Percentiles rank a stretch among this genome's conserved stretches.
These are phyloP conservation scores for Boletellus ananas DNA, from an alignment of 768 basidiomycete species.

Conservation along the genomic window DNA sequence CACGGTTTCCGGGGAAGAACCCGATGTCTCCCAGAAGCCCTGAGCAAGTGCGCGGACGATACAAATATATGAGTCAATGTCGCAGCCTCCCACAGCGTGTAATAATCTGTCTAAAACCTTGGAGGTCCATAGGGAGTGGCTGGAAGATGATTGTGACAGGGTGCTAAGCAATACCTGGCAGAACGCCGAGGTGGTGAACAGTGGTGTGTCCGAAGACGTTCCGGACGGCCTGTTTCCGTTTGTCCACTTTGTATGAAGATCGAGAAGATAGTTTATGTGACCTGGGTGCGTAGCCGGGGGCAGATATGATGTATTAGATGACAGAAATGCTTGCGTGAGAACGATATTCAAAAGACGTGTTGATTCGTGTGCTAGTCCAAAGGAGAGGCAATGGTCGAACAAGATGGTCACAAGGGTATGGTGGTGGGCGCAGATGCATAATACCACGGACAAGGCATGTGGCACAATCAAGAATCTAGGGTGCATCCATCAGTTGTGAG, in stretches of 20 bases:
- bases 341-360: slow-evolving; percentile 39
- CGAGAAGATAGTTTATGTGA: slow-evolving; percentile 45
- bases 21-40: slow-evolving; percentile 9
- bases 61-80: slow-evolving; percentile 33
- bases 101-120: slow-evolving; percentile 39
- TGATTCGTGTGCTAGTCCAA: slow-evolving; percentile 42
- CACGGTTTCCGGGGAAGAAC: background rate
- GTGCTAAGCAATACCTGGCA: slow-evolving; percentile 18
- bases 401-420: slow-evolving; percentile 47
- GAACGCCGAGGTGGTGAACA: slow-evolving; percentile 29
- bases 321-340: slow-evolving; percentile 37
- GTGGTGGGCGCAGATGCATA: slow-evolving; percentile 43
- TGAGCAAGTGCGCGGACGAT: slow-evolving; percentile 30
- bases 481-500: slow-evolving; percentile 2
- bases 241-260: slow-evolving; percentile 42
- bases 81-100: slow-evolving; percentile 26
- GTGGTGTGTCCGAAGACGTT: background rate
- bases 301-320: slow-evolving; percentile 19
- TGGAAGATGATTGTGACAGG: slow-evolving; percentile 21
- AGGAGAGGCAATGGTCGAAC: slow-evolving; percentile 48
- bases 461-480: slow-evolving; percentile 47
- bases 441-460: slow-evolving; percentile 48
- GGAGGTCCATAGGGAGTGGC: slow-evolving; percentile 43
- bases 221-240: slow-evolving; percentile 5
- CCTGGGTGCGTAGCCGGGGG: slow-evolving; percentile 41